Conservation (phyloP, 2,329 filamentous ascomycete species). For the Stemphylium lycopersici region DNA sequence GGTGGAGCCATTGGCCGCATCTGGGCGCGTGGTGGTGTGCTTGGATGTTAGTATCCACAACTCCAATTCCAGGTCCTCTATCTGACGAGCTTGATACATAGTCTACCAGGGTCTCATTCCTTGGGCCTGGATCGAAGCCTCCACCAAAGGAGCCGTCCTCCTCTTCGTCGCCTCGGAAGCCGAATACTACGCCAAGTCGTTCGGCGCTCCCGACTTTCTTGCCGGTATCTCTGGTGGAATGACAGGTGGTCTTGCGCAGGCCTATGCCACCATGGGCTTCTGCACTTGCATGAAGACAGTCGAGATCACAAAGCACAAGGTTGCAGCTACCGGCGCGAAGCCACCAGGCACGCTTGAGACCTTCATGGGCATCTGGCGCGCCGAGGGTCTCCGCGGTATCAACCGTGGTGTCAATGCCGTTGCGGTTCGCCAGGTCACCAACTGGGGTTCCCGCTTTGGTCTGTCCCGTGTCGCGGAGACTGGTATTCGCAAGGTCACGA, state of each 20-base stretch:
- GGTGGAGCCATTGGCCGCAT: slow-evolving; percentile 79
- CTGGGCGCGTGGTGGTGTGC: slow-evolving; percentile 89
- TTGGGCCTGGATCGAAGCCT: slow-evolving; percentile 96
- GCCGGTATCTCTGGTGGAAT: slow-evolving; percentile 91
- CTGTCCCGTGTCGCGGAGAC: slow-evolving; percentile 89
- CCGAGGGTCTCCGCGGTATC: slow-evolving; percentile 92
- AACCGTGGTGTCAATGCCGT: slow-evolving; percentile 99
- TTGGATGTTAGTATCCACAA: slow-evolving; percentile 79
- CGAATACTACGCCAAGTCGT: slow-evolving; percentile 86
- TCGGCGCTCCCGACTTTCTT: slow-evolving; percentile 85
- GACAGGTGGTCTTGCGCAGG: slow-evolving; percentile 92
- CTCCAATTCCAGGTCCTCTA: slow-evolving; percentile 46
- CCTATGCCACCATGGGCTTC: slow-evolving; percentile 99
- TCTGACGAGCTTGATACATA: slow-evolving; percentile 50
- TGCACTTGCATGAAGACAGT: slow-evolving; percentile 99
- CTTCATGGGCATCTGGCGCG: slow-evolving; percentile 96
- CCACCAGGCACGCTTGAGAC: slow-evolving; percentile 91
- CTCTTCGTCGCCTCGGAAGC: slow-evolving; percentile 99
- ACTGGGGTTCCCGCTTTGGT: slow-evolving; percentile 97
- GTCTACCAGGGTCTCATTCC: slow-evolving; percentile 99
- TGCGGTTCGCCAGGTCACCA: slow-evolving; percentile 98
- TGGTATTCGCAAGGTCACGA: slow-evolving; percentile 77
- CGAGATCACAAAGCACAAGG: slow-evolving; percentile 98
- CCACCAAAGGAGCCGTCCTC: slow-evolving; percentile 97
- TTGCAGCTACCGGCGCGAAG: slow-evolving; percentile 80